Evolutionary conservation across 108 stramenopile species (phyloP).

Genomic region (Cyclotella baltica): DNA sequence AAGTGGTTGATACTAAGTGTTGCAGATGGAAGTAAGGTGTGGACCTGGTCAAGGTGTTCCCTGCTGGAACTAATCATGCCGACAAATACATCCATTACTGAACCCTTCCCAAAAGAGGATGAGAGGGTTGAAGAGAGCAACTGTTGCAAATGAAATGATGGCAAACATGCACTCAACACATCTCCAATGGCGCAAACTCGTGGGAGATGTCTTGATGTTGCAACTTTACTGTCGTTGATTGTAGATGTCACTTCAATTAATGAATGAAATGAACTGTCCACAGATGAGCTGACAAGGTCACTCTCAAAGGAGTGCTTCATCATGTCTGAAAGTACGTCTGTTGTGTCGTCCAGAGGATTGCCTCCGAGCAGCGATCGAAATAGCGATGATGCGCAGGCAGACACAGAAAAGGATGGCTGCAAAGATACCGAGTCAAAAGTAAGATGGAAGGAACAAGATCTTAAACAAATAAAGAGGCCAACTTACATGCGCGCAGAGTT

Average conservation of each 20-base stretch:
- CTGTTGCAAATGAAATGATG: slow-evolving; percentile 5
- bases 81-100: slow-evolving; percentile 24
- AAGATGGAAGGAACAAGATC: background rate
- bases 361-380: slow-evolving; percentile 48
- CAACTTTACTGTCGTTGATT: slow-evolving; percentile 8
- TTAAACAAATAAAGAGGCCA: background rate
- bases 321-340: slow-evolving; percentile 44
- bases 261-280: slow-evolving; percentile 31
- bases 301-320: slow-evolving; percentile 36
- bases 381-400: slow-evolving; percentile 43
- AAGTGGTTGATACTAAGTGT: background rate
- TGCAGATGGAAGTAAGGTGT: slow-evolving; percentile 15
- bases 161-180: slow-evolving; percentile 27
- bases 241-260: slow-evolving; percentile 19
- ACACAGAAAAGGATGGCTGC: slow-evolving; percentile 44
- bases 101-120: background rate
- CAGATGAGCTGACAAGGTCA: slow-evolving; percentile 13
- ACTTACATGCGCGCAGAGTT: slow-evolving; percentile 46
- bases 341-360: slow-evolving; percentile 35
- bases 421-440: background rate
- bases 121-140: slow-evolving; percentile 21
- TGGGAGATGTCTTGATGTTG: slow-evolving; percentile 4
- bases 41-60: background rate
- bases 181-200: slow-evolving; percentile 42
- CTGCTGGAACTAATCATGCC: background rate